These are phyloP conservation scores for Bonia amplexicaulis DNA, from an alignment of 176 grass and related monocot species.

Conservation along the genomic window DNA sequence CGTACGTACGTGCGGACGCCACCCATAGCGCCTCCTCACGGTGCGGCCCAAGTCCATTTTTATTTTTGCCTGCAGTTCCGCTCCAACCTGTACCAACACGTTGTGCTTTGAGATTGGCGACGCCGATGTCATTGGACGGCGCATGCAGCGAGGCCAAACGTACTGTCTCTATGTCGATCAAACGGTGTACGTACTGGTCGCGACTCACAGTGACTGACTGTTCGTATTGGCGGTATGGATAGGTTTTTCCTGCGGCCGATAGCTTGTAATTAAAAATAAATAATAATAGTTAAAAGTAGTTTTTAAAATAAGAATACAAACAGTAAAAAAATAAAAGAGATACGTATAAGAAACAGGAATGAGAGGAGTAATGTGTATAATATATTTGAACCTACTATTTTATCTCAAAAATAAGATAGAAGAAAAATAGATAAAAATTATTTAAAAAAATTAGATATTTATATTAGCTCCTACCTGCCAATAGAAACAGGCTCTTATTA, in stretches of 20 bases:
- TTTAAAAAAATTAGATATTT: too few relatives aligned
- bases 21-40: background rate
- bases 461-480: too few relatives aligned
- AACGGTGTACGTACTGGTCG: background rate
- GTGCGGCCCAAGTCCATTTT: background rate
- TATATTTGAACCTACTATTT: background rate
- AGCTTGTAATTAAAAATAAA: too few relatives aligned
- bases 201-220: background rate
- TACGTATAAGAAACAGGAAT: too few relatives aligned
- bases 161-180: background rate
- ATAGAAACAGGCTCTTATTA: too few relatives aligned
- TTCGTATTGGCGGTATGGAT: too few relatives aligned
- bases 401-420: rapidly evolving
- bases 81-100: background rate
- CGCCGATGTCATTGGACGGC: background rate
- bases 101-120: background rate
- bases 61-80: background rate
- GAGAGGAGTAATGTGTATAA: rapidly evolving
- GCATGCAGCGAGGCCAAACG: background rate
- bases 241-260: too few relatives aligned
- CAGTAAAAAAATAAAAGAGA: too few relatives aligned
- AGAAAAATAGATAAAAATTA: too few relatives aligned
- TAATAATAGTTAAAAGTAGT: too few relatives aligned
- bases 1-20: background rate
- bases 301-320: too few relatives aligned